Base-by-base conservation (phyloP, 371 early-diverging fungal species). In the Mortierella sp. region DNA sequence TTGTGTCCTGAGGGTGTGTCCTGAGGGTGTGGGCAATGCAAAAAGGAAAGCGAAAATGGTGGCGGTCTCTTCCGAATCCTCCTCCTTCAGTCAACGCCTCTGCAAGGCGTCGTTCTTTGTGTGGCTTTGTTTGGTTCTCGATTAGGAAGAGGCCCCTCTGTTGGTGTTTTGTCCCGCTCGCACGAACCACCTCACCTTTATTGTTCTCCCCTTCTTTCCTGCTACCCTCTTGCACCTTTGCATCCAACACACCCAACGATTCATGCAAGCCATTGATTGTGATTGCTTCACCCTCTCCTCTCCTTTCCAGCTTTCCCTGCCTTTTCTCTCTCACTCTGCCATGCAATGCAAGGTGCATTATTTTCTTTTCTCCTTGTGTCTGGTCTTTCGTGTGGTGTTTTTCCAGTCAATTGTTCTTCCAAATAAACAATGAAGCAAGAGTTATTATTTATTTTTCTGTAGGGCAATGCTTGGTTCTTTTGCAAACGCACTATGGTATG, bases 271-370 rank as follows among this genome's bases (percentile, higher is more conserved):
- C 34, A 26, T 48, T 44, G 44, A 28, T 46, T 46, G 50, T 50
- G 48, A 37, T 37, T 40, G 40, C 74, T 19, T 44, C 31, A 44
- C 44, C 28, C 72, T 44, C 73, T 51, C 19, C 48, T 50, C 31
- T 51, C 31, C 19, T 19, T 51, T 46, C 28, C 31, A 4, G 19
- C 14, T 48, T 28, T 48, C 31, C 24, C 51, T 50, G 48, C 44
- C 26, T 55, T 26, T 28, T 11, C 10, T 57, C 28, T 26, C 57
- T 26, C n/a, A n/a, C n/a, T n/a, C n/a, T 11, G 26, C 1, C 1
- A 16, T 31, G 19, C 34, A 31, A 61, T 61, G 71, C 71, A 70
- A 46, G 43, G 46, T 28, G 70, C 70, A 70, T 70, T 46, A 70
- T 70, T 70, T 43, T n/a, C n/a, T 21, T 69, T 34, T 1, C 3